A percentile compares a stretch with the other conserved stretches of the same genome.
Evolutionary conservation across 345 rosid genomes (phyloP).

Genomic region (Aegle marmelos): DNA sequence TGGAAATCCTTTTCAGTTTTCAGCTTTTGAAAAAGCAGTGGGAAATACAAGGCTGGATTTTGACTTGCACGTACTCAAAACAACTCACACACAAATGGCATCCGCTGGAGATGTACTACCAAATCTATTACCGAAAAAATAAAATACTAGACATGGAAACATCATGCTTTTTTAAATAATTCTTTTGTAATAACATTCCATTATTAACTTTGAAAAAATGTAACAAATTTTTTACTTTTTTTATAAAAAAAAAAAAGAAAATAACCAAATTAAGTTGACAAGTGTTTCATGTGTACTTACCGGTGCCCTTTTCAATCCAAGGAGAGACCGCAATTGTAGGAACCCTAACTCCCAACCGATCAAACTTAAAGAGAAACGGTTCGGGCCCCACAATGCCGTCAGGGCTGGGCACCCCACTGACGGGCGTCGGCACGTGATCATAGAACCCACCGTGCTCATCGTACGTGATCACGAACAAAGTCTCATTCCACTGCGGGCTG

Average conservation of each 20-base stretch:
- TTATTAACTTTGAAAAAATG: no score
- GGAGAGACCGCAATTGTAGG: constrained; percentile 80
- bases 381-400: constrained; percentile 85
- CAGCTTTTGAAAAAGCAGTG: not conserved
- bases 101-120: no score
- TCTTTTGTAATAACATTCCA: no score
- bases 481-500: constrained; percentile 91
- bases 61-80: not conserved
- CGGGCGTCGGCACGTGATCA: constrained; percentile 91
- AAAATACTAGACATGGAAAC: not conserved
- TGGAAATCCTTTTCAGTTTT: not conserved
- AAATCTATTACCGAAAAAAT: no score
- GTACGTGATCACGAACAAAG: constrained; percentile 71
- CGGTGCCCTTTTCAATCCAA: constrained; percentile 84
- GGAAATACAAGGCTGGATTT: not conserved
- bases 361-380: constrained; percentile 64
- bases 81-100: not conserved
- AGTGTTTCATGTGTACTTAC: constrained; percentile 18
- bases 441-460: constrained; percentile 94
- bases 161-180: not conserved
- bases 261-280: not conserved
- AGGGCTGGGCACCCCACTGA: constrained; percentile 75
- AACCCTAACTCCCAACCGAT: constrained; percentile 79
- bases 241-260: no score
- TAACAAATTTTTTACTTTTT: no score